Conservation (phyloP, 305 asterid species). For the Euphrasia arctica region DNA sequence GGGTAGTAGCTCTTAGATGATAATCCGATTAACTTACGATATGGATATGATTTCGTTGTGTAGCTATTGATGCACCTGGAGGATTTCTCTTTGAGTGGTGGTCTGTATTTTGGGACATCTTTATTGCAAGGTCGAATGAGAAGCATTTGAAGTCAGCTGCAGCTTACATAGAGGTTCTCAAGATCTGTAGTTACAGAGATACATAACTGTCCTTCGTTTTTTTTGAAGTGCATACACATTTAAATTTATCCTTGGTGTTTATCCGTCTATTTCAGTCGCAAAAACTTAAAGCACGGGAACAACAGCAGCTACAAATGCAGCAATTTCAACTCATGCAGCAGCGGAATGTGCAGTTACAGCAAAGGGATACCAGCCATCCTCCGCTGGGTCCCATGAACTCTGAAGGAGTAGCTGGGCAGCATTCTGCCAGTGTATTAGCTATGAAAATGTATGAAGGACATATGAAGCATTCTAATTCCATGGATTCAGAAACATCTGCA, state of each 20-base stretch:
- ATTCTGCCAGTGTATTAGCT: constrained; percentile 73
- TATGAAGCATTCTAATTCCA: constrained; percentile 70
- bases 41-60: constrained; percentile 19
- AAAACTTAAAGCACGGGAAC: constrained; percentile 79
- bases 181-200: constrained; percentile 9
- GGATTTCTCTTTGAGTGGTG: constrained; percentile 94
- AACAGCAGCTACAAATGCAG: constrained; percentile 86
- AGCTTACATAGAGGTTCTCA: constrained; percentile 74
- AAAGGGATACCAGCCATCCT: constrained; percentile 79
- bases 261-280: constrained; percentile 47
- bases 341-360: constrained; percentile 69
- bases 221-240: not conserved
- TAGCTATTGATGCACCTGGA: constrained; percentile 95
- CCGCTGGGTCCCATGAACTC: constrained; percentile 45
- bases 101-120: constrained; percentile 93
- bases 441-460: constrained; percentile 85
- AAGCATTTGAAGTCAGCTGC: constrained; percentile 93
- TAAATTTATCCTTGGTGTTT: constrained; percentile 1
- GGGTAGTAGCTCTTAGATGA: constrained; percentile 4
- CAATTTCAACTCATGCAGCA: constrained; percentile 85
- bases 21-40: not conserved
- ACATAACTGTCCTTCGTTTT: not conserved
- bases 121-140: constrained; percentile 86
- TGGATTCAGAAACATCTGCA: constrained; percentile 74
- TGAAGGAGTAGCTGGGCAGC: constrained; percentile 83